phyloP scores from a whole-genome alignment of 1,284 basidiomycete genomes.

The Sanguinoderma infundibulare region DNA sequence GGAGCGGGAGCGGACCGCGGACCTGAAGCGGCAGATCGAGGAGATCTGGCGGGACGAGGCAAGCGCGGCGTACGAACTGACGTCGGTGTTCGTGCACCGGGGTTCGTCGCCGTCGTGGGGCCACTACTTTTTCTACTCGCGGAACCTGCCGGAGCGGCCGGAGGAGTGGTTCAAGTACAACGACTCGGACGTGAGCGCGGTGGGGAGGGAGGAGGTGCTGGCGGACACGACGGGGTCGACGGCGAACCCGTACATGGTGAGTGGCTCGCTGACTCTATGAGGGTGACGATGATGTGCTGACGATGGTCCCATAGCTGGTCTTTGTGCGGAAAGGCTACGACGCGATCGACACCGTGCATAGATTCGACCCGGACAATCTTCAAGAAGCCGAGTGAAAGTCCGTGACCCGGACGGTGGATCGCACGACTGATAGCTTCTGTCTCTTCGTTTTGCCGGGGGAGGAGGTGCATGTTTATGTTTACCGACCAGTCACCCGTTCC shows the following conservation, averaged over 20 bases:
- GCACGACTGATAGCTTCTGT: no score
- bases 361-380: constrained; percentile 44
- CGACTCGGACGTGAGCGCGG: constrained; percentile 80
- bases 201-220: constrained; percentile 77
- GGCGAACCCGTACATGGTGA: constrained; percentile 82
- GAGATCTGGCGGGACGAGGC: constrained; percentile 76
- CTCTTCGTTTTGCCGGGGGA: no score
- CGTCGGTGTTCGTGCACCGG: constrained; percentile 96
- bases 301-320: constrained; percentile 60
- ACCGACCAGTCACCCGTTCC: background rate
- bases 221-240: constrained; percentile 81
- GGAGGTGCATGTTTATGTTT: background rate
- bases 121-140: constrained; percentile 90
- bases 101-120: constrained; percentile 85
- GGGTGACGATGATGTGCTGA: background rate
- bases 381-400: constrained; percentile 24
- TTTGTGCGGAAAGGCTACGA: constrained; percentile 76
- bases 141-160: constrained; percentile 74
- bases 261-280: constrained; percentile 32
- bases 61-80: constrained; percentile 85
- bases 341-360: constrained; percentile 78
- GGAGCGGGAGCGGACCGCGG: constrained; percentile 57
- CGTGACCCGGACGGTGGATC: no score
- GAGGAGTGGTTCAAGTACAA: constrained; percentile 97
- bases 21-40: constrained; percentile 76